Percentiles rank a stretch among this genome's conserved stretches.
Conservation (phyloP, 164 flowering plant genomes). For the Magnolia changhungtana region DNA sequence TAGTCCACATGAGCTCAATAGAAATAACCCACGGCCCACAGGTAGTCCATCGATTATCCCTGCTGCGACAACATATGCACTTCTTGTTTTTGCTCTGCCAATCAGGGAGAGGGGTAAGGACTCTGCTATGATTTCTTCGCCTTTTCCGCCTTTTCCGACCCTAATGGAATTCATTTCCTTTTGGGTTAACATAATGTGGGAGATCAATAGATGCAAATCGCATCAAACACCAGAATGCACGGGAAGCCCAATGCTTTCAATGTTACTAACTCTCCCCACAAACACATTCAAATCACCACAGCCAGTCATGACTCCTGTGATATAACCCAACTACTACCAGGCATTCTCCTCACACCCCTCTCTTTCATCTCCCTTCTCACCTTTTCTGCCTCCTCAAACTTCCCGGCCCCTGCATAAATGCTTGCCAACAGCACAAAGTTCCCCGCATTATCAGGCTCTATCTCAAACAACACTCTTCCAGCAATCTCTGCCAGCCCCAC, state of each 20-base stretch:
- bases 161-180: background rate
- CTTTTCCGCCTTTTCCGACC: background rate
- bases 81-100: too few species aligned
- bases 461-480: conserved; percentile 50
- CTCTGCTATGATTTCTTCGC: background rate
- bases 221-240: background rate
- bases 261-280: background rate
- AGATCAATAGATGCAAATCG: background rate
- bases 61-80: too few species aligned
- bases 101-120: too few species aligned
- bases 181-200: background rate
- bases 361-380: conserved; percentile 56
- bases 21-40: too few species aligned
- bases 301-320: background rate
- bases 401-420: conserved; percentile 51
- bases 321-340: conserved; percentile 66
- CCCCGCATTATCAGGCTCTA: conserved; percentile 68
- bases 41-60: too few species aligned
- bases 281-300: background rate
- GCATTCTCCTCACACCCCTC: conserved; percentile 46
- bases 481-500: conserved; percentile 66
- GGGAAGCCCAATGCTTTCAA: background rate
- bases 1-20: too few species aligned
- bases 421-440: conserved; percentile 56
- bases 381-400: conserved; percentile 55